Evolutionary conservation across 768 basidiomycete species (phyloP).

Genomic region (Arthromyces matolae): DNA sequence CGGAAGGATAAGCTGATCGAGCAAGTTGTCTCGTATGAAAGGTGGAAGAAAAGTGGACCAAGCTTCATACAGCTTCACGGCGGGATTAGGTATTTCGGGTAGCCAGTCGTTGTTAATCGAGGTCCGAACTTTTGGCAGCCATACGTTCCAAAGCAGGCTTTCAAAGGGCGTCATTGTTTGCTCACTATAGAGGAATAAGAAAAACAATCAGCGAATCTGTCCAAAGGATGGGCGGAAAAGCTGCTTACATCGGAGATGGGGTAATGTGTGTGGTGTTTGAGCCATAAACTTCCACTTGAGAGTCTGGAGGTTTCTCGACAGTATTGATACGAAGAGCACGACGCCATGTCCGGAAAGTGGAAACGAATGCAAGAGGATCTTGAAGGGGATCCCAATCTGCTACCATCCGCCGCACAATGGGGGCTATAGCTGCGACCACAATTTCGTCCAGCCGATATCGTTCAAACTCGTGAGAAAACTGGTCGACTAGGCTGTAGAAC

Average conservation of each 20-base stretch:
- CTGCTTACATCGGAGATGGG: slow-evolving; percentile 35
- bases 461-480: slow-evolving; percentile 73
- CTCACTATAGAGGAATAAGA: slow-evolving; percentile 37
- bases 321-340: slow-evolving; percentile 58
- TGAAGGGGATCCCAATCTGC: slow-evolving; percentile 81
- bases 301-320: slow-evolving; percentile 37
- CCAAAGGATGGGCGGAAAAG: not conserved
- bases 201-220: slow-evolving; percentile 4
- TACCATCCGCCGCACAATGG: slow-evolving; percentile 71
- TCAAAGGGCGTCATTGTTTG: slow-evolving; percentile 92
- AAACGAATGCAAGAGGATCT: slow-evolving; percentile 61
- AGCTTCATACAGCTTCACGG: slow-evolving; percentile 78
- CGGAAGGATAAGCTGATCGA: slow-evolving; percentile 93
- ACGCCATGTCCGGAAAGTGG: slow-evolving; percentile 69
- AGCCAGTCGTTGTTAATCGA: slow-evolving; percentile 95
- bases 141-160: slow-evolving; percentile 88
- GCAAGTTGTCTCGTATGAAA: slow-evolving; percentile 91
- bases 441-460: slow-evolving; percentile 84
- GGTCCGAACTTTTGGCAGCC: slow-evolving; percentile 93
- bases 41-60: slow-evolving; percentile 87
- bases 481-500: slow-evolving; percentile 67
- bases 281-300: slow-evolving; percentile 59
- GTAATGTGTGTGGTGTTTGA: slow-evolving; percentile 30
- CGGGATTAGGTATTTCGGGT: slow-evolving; percentile 66
- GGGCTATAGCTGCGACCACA: slow-evolving; percentile 87